These are phyloP conservation scores for Eimeria sp. DNA, from an alignment of 169 alveolate species.

Conservation along the genomic window DNA sequence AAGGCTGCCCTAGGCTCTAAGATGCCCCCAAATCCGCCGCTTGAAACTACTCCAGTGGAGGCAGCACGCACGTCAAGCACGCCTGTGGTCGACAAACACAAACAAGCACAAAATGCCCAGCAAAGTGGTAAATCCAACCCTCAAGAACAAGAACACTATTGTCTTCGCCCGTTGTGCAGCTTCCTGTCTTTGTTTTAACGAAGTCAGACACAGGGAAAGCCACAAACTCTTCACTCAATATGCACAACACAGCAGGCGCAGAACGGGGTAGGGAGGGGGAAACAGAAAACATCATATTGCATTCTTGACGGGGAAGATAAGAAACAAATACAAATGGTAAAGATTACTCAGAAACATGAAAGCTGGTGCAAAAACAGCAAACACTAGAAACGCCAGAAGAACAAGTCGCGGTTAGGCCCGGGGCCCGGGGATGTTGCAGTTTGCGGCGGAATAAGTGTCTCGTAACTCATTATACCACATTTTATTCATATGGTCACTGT, in stretches of 20 bases:
- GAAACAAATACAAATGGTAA: background rate
- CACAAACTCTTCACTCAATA: no score
- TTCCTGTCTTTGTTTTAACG: no score
- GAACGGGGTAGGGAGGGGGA: no score
- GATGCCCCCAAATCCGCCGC: background rate
- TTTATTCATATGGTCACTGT: background rate
- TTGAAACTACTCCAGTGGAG: background rate
- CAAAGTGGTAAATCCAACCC: background rate
- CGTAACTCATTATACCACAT: background rate
- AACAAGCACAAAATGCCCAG: background rate
- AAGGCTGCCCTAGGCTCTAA: background rate
- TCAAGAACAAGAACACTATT: background rate
- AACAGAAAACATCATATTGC: no score
- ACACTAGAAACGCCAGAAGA: background rate
- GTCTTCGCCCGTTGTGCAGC: no score
- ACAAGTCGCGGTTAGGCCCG: background rate
- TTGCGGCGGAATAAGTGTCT: background rate
- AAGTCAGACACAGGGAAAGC: no score
- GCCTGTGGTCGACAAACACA: background rate
- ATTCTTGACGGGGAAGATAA: no score
- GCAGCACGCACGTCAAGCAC: slow-evolving; percentile 58
- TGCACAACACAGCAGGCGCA: no score
- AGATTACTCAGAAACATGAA: no score
- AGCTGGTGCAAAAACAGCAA: background rate
- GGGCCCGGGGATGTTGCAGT: background rate